Conservation (phyloP, 2,329 filamentous ascomycete species). For the Onygenales sp. region DNA sequence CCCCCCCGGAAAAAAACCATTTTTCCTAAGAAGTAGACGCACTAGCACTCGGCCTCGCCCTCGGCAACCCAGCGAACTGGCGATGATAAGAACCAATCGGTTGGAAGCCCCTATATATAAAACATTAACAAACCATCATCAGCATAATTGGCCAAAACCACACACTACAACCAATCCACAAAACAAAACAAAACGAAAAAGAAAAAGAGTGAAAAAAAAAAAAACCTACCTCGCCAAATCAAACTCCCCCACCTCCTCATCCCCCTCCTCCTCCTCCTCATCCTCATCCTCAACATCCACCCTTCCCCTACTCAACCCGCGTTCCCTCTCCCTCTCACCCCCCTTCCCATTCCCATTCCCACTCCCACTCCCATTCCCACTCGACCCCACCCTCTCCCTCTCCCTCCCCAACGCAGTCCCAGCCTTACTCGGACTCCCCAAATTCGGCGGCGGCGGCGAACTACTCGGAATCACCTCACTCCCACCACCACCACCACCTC, state of each 20-base stretch:
- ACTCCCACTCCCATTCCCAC: constrained; percentile 10
- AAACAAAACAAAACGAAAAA: not conserved
- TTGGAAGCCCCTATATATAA: constrained; percentile 34
- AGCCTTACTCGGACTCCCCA: constrained; percentile 36
- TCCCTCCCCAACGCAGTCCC: not conserved
- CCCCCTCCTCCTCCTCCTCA: constrained; percentile 25
- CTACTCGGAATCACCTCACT: constrained; percentile 31
- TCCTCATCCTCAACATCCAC: constrained; percentile 6
- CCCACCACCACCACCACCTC: constrained; percentile 5
- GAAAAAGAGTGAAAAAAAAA: constrained; percentile 1
- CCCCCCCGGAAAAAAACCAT: not conserved
- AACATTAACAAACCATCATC: not conserved
- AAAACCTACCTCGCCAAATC: constrained; percentile 36
- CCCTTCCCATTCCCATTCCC: not conserved
- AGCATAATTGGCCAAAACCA: not conserved
- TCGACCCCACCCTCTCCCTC: constrained; percentile 11
- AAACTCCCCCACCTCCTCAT: constrained; percentile 32
- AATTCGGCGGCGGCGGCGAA: constrained; percentile 38
- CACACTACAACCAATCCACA: not conserved
- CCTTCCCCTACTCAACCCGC: constrained; percentile 3
- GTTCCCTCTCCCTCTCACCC: not conserved
- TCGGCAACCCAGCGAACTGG: constrained; percentile 21
- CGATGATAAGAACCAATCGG: constrained; percentile 39
- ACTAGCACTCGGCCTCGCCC: constrained; percentile 9
- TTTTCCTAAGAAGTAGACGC: constrained; percentile 10